Evolutionary conservation across 2,329 filamentous ascomycete species (phyloP).

Genomic region (Alternaria ethzedia): DNA sequence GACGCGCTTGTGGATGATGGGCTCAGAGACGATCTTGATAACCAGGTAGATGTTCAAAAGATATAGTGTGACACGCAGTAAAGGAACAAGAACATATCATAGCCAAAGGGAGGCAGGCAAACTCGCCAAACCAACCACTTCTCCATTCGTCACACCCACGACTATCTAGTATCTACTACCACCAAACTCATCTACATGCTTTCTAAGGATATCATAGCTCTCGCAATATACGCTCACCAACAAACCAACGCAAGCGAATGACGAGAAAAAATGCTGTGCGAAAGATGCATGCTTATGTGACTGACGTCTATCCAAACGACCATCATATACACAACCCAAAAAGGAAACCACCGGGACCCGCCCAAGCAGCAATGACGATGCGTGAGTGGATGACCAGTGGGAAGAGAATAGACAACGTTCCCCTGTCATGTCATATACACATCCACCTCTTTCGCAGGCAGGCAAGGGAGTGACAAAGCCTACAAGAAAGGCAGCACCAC

Average conservation of each 20-base stretch:
- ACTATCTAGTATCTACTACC: background rate
- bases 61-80: no score
- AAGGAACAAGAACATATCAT: background rate
- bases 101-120: background rate
- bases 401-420: background rate
- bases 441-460: background rate
- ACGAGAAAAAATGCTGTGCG: background rate
- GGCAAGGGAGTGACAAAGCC: background rate
- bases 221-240: background rate
- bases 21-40: background rate
- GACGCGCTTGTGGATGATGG: background rate
- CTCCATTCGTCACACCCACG: background rate
- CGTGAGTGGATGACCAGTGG: slow-evolving; percentile 1
- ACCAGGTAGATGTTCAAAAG: background rate
- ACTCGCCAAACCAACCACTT: background rate
- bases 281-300: background rate
- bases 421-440: background rate
- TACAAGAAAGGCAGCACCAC: slow-evolving; percentile 40
- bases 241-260: background rate
- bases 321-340: slow-evolving; percentile 3
- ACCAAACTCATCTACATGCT: background rate
- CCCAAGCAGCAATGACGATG: slow-evolving; percentile 6
- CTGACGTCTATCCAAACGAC: background rate
- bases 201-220: slow-evolving; percentile 3
- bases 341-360: slow-evolving; percentile 9